Conservation (phyloP, 176 grass and related monocot species). For the Oryza punctata region DNA sequence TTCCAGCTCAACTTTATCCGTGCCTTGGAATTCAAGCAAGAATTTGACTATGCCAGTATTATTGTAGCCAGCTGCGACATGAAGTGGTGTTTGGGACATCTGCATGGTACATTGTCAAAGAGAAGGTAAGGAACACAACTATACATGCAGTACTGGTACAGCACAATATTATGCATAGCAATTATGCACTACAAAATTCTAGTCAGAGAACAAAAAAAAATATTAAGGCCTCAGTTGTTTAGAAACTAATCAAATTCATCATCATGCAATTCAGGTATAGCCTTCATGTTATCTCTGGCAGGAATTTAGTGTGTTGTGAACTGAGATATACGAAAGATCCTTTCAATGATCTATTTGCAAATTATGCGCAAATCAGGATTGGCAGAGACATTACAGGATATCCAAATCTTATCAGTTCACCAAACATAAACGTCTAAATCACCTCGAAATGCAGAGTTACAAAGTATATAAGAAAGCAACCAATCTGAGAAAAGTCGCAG, state of each 20-base stretch:
- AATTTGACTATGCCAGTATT: conserved; percentile 71
- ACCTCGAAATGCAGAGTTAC: neutral
- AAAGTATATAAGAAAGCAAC: conserved; percentile 18
- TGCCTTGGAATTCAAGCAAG: conserved; percentile 69
- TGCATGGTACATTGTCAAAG: conserved; percentile 42
- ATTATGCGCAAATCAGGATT: neutral
- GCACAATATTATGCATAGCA: neutral
- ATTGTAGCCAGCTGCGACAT: conserved; percentile 81
- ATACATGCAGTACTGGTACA: neutral
- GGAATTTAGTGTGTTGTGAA: neutral
- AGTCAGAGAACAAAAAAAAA: neutral
- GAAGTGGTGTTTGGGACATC: conserved; percentile 95
- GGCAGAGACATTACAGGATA: conserved; percentile 23
- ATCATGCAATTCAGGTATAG: neutral
- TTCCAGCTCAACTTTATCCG: conserved; percentile 69
- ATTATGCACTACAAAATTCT: conserved; percentile 13
- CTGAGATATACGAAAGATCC: neutral
- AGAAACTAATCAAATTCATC: neutral
- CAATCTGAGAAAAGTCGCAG: neutral
- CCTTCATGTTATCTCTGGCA: conserved; percentile 6
- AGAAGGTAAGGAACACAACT: conserved; percentile 8
- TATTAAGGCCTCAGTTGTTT: neutral
- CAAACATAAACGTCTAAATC: neutral
- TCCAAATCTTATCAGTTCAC: conserved; percentile 6
- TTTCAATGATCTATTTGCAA: neutral